A percentile compares a stretch with the other conserved stretches of the same genome.
These are phyloP conservation scores for Dryadomyces quercivorus DNA, from an alignment of 2,329 filamentous ascomycete species.

Conservation along the genomic window DNA sequence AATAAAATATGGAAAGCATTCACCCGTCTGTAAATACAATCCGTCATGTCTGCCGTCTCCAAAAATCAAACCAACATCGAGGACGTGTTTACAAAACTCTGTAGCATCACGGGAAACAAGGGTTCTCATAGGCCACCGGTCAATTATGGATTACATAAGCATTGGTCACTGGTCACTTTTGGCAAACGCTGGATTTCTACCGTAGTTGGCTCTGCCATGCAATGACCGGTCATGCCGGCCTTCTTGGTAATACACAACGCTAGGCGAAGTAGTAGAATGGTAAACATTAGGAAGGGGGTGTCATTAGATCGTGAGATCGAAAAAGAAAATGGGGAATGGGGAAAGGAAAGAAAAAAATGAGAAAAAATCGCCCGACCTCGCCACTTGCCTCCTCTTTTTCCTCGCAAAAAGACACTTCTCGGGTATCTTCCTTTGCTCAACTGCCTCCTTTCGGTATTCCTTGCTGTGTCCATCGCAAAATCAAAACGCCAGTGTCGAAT, in stretches of 20 bases:
- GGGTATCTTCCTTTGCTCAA: not conserved
- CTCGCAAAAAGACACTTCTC: not conserved
- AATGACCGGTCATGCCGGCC: not conserved
- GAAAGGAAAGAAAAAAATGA: not conserved
- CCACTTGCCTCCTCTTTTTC: not conserved
- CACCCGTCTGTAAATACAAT: no score
- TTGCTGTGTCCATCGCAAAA: not conserved
- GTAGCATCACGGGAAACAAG: no score
- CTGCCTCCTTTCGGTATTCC: not conserved
- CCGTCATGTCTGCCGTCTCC: not conserved
- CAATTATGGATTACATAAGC: no score
- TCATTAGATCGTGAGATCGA: conserved; percentile 1
- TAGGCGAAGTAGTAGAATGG: not conserved
- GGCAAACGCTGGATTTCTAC: not conserved
- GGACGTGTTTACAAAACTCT: no score
- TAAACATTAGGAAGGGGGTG: conserved; percentile 1
- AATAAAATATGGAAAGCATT: no score
- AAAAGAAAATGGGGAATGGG: not conserved
- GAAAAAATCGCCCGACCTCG: not conserved
- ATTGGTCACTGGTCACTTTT: not conserved
- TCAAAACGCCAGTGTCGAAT: not conserved
- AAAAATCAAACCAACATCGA: no score
- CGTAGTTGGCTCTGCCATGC: no score
- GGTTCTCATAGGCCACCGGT: no score
- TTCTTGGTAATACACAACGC: not conserved